A percentile compares a stretch with the other conserved stretches of the same genome.
phyloP scores from a whole-genome alignment of 805 yeast genomes.

The Metschnikowia dekortorum region DNA sequence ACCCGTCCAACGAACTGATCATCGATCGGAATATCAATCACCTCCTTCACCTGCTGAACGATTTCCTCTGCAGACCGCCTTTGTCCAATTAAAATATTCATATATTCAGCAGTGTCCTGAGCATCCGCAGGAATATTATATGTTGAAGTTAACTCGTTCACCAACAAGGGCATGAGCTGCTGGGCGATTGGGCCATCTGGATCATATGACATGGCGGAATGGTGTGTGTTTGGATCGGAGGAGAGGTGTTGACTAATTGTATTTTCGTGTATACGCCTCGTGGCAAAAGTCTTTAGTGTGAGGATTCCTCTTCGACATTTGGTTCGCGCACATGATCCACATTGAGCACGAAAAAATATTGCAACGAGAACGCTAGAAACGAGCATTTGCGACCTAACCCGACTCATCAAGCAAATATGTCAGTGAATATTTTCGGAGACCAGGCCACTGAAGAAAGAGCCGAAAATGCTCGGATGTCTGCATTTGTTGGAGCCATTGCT shows the following conservation, averaged over 20 bases:
- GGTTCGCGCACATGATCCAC: constrained; percentile 4
- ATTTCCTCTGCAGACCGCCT: constrained; percentile 61
- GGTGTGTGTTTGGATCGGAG: neutral
- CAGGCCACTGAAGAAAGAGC: constrained; percentile 97
- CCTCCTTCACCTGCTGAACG: constrained; percentile 52
- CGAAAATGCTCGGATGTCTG: constrained; percentile 95
- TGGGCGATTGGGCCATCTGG: constrained; percentile 39
- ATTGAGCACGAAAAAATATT: constrained; percentile 1
- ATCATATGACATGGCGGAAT: constrained; percentile 25
- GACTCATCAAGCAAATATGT: constrained; percentile 33
- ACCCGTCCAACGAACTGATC: constrained; percentile 53
- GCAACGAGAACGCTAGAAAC: neutral
- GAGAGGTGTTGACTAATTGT: neutral
- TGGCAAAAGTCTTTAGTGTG: neutral
- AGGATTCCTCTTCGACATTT: neutral
- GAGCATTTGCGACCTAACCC: neutral
- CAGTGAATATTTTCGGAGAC: constrained; percentile 93
- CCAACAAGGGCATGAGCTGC: constrained; percentile 31
- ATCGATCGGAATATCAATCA: constrained; percentile 61
- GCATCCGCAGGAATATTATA: constrained; percentile 38
- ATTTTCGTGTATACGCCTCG: neutral
- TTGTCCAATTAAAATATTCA: constrained; percentile 65
- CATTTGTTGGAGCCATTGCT: constrained; percentile 98
- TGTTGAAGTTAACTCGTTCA: constrained; percentile 32
- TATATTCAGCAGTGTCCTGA: constrained; percentile 54